Evolutionary conservation across 441 rosid genomes (phyloP).

Genomic region (Raphanus hybrid): DNA sequence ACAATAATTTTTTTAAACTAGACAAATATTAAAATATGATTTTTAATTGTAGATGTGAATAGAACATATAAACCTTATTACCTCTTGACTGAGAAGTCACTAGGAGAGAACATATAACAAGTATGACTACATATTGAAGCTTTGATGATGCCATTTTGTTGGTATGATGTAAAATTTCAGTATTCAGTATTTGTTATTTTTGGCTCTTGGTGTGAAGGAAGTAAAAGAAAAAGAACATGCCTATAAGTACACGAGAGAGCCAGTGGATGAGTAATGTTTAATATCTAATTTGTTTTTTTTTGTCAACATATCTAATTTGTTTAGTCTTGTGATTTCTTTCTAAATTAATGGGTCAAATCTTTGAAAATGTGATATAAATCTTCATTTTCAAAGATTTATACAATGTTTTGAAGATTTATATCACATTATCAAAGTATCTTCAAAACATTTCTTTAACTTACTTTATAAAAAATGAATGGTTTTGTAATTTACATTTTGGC

Average conservation of each 20-base stretch:
- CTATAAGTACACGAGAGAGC: background rate
- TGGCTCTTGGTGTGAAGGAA: background rate
- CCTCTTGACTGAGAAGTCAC: constrained; percentile 25
- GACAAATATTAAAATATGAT: background rate
- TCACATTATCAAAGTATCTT: no score
- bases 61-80: background rate
- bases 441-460: no score
- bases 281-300: no score
- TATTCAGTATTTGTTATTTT: background rate
- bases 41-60: background rate
- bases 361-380: background rate
- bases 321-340: background rate
- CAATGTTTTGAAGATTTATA: no score
- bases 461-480: no score
- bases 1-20: background rate
- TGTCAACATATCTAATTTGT: no score
- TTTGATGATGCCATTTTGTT: constrained; percentile 34
- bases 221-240: background rate
- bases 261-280: background rate
- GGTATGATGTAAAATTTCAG: background rate
- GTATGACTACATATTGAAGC: constrained; percentile 14
- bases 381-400: no score
- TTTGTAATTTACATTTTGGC: no score
- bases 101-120: constrained; percentile 17
- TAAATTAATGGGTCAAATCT: constrained; percentile 1